Conservation (phyloP, 768 basidiomycete genomes). For the Cyathus striatus region DNA sequence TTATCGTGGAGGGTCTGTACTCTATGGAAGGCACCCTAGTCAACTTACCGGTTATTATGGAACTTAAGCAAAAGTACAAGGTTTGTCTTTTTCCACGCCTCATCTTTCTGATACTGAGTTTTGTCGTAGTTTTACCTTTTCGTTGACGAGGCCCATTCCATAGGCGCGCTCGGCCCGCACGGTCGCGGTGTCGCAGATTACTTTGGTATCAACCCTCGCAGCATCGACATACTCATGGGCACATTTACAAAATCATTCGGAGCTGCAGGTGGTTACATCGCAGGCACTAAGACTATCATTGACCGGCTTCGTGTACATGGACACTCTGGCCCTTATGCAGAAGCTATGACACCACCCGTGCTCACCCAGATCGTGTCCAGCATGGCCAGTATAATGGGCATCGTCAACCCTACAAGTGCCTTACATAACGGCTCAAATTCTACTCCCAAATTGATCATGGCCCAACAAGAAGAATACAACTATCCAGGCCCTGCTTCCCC, state of each 20-base stretch:
- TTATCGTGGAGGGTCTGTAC: constrained; percentile 94
- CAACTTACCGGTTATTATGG: constrained; percentile 76
- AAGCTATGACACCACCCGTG: constrained; percentile 87
- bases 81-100: constrained; percentile 32
- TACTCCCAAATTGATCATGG: not conserved
- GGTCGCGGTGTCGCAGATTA: constrained; percentile 96
- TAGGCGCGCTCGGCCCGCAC: constrained; percentile 91
- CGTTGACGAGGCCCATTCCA: constrained; percentile 96
- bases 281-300: constrained; percentile 77
- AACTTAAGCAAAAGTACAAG: constrained; percentile 94
- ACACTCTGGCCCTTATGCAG: constrained; percentile 82
- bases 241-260: constrained; percentile 97
- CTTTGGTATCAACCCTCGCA: constrained; percentile 76
- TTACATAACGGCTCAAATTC: not conserved
- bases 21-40: constrained; percentile 98
- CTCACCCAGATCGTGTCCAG: constrained; percentile 86
- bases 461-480: too few relatives aligned
- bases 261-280: constrained; percentile 91
- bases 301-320: constrained; percentile 77
- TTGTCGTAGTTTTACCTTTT: constrained; percentile 87
- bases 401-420: constrained; percentile 35
- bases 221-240: constrained; percentile 94
- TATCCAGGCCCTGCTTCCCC: constrained; percentile 71
- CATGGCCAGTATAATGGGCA: constrained; percentile 97
- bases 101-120: constrained; percentile 1